Evolutionary conservation across 1,284 basidiomycete species (phyloP).

Genomic region (Ceratobasidium sp.): DNA sequence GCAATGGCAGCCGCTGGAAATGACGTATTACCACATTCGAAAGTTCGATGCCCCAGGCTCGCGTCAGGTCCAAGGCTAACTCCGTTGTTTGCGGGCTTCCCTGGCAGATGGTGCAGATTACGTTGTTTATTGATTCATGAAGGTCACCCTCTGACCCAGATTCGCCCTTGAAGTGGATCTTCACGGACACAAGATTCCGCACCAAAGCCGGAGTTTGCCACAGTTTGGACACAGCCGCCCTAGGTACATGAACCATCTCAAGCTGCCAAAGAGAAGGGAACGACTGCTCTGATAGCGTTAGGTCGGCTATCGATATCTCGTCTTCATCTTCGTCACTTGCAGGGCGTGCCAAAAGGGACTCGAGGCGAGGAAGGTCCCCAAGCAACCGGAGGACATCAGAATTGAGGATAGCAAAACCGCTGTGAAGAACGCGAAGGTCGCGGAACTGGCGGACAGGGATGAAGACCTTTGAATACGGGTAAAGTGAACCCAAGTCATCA

Average conservation of each 20-base stretch:
- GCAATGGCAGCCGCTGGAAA: not conserved
- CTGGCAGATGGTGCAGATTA: not conserved
- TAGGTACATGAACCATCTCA: not conserved
- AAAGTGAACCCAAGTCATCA: no score
- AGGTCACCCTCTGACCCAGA: no score
- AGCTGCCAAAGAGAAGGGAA: constrained; percentile 1
- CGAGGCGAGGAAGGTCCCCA: constrained; percentile 13
- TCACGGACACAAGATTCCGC: not conserved
- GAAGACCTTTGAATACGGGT: not conserved
- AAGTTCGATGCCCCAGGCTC: not conserved
- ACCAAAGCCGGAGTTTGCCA: not conserved
- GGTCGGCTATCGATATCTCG: not conserved
- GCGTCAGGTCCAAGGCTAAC: not conserved
- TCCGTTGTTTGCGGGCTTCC: not conserved
- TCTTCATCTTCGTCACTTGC: not conserved
- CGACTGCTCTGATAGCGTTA: not conserved
- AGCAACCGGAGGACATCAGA: not conserved
- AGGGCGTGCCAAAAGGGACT: not conserved
- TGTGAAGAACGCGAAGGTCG: constrained; percentile 7
- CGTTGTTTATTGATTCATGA: not conserved
- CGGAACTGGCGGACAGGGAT: not conserved
- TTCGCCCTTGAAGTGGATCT: not conserved
- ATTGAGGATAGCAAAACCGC: not conserved
- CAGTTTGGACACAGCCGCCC: not conserved
- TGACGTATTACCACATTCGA: not conserved